Evolutionary conservation across 2,329 filamentous ascomycete genomes (phyloP).

Genomic region (Penicillium oxalicum): DNA sequence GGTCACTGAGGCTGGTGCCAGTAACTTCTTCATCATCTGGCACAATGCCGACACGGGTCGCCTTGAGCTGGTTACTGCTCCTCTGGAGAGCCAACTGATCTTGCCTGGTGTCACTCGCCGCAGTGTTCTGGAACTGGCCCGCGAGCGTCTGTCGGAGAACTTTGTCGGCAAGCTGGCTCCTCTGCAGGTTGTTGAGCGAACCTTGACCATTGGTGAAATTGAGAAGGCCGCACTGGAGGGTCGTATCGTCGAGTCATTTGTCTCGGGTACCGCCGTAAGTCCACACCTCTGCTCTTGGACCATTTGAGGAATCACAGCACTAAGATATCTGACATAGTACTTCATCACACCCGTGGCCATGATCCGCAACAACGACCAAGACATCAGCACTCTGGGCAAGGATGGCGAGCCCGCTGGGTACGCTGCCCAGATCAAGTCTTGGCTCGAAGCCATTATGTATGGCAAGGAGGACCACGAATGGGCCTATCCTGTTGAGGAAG

Average conservation of each 20-base stretch:
- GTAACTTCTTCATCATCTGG: conserved; percentile 88
- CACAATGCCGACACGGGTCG: conserved; percentile 50
- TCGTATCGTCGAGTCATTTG: conserved; percentile 76
- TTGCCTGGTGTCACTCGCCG: conserved; percentile 82
- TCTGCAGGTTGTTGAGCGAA: conserved; percentile 76
- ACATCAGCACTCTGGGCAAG: conserved; percentile 49
- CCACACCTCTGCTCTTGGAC: not conserved
- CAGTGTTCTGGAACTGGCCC: conserved; percentile 68
- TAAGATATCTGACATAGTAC: conserved; percentile 43
- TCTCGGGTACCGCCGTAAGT: conserved; percentile 76
- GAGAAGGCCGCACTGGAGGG: conserved; percentile 67
- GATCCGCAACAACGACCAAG: conserved; percentile 61
- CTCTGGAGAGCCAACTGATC: conserved; percentile 75
- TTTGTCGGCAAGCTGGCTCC: conserved; percentile 51
- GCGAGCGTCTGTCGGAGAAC: conserved; percentile 50
- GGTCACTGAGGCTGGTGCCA: conserved; percentile 86
- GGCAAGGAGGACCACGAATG: conserved; percentile 62
- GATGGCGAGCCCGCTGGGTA: conserved; percentile 29
- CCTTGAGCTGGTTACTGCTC: conserved; percentile 72
- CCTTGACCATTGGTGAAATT: conserved; percentile 76
- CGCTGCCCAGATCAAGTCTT: conserved; percentile 52
- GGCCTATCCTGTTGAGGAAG: conserved; percentile 60
- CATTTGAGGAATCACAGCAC: not conserved
- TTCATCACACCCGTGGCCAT: conserved; percentile 64
- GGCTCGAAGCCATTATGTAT: conserved; percentile 69